Conservation (phyloP, 371 early-diverging fungal genomes). For the Rhizomucor miehei region DNA sequence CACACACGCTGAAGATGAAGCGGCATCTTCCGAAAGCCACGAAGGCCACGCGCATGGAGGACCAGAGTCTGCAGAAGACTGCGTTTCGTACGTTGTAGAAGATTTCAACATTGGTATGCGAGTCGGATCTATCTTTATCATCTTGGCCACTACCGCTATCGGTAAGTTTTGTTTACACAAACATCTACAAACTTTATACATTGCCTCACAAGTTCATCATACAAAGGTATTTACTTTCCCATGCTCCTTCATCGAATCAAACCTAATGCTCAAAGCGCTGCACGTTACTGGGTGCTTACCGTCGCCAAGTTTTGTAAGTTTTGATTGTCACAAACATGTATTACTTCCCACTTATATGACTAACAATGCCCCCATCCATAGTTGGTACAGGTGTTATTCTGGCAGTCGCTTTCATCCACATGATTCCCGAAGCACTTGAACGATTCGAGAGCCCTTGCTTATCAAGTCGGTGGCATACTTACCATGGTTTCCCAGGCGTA, state of each 20-base stretch:
- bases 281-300: constrained; percentile 33
- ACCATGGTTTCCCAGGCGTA: constrained; percentile 38
- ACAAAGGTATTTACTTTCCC: constrained; percentile 44
- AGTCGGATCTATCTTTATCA: constrained; percentile 26
- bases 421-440: constrained; percentile 43
- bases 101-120: constrained; percentile 28
- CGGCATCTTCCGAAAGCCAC: not conserved
- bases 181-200: too few relatives aligned
- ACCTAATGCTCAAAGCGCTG: constrained; percentile 26
- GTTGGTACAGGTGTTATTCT: constrained; percentile 81
- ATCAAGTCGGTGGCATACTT: constrained; percentile 30
- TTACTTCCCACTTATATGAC: not conserved
- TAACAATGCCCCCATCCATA: not conserved
- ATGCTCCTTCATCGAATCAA: constrained; percentile 36
- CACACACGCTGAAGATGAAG: not conserved
- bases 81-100: constrained; percentile 18
- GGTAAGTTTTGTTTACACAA: constrained; percentile 12
- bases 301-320: constrained; percentile 48
- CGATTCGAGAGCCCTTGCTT: constrained; percentile 41
- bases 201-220: too few relatives aligned
- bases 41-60: not conserved
- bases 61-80: constrained; percentile 10
- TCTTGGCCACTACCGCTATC: constrained; percentile 15
- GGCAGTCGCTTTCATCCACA: constrained; percentile 78
- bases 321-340: not conserved